phyloP scores from a whole-genome alignment of 202 grass and related monocot genomes.

The Schoenoplectus triqueter region DNA sequence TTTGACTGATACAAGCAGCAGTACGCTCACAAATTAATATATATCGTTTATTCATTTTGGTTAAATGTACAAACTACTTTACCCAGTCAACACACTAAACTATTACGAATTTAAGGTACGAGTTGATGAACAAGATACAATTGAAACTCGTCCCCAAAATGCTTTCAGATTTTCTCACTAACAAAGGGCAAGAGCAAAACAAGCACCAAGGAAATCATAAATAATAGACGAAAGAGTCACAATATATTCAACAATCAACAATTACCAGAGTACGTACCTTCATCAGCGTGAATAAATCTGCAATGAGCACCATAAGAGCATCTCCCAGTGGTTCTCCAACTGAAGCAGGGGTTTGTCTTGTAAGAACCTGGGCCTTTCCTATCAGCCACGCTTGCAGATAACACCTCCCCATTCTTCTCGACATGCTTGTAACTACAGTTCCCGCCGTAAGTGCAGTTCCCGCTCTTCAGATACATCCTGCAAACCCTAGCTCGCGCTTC shows the following conservation, averaged over 20 bases:
- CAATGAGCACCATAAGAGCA: conserved; percentile 37
- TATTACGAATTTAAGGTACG: background rate
- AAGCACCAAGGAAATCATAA: background rate
- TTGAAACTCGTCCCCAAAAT: background rate
- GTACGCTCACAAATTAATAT: too few species aligned
- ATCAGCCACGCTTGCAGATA: background rate
- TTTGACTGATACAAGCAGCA: too few species aligned
- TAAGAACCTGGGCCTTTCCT: background rate
- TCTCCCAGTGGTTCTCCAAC: conserved; percentile 17
- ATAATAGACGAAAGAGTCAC: background rate
- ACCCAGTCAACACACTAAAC: background rate
- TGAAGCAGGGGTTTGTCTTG: conserved; percentile 35
- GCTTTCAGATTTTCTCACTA: background rate
- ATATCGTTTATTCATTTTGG: background rate
- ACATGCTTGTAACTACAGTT: conserved; percentile 32
- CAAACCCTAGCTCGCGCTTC: conserved; percentile 41
- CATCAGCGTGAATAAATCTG: conserved; percentile 33
- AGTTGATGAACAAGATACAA: background rate
- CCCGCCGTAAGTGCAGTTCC: conserved; percentile 23
- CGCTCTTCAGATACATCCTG: conserved; percentile 39
- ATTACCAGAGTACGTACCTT: conserved; percentile 16
- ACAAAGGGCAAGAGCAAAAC: background rate
- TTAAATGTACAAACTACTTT: background rate
- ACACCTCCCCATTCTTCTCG: background rate
- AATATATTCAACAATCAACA: background rate